Conservation (phyloP, 139 green algal species). For the Nannochloris sp. region DNA sequence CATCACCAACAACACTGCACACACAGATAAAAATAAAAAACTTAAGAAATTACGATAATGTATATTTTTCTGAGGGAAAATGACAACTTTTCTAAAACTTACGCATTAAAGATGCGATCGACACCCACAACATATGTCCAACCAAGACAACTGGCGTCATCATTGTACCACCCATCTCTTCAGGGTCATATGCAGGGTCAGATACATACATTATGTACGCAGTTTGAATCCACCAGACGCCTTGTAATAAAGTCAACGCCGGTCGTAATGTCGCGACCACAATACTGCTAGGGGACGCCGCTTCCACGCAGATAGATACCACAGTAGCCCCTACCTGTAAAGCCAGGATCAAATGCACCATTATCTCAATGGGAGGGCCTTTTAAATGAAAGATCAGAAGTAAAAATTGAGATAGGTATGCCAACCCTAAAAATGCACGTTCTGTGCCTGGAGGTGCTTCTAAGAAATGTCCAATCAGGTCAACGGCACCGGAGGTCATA, state of each 20-base stretch:
- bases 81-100: too few species aligned
- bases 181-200: slow-evolving; percentile 34
- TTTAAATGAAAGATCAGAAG: slow-evolving; percentile 68
- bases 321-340: slow-evolving; percentile 27
- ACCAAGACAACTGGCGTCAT: slow-evolving; percentile 27
- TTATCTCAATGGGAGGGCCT: slow-evolving; percentile 38
- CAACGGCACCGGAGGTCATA: slow-evolving; percentile 33
- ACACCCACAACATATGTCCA: slow-evolving; percentile 9
- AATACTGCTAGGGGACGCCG: slow-evolving; percentile 14
- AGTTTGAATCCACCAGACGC: slow-evolving; percentile 47
- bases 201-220: slow-evolving; percentile 40
- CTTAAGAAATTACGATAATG: not conserved
- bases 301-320: slow-evolving; percentile 26
- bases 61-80: not conserved
- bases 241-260: slow-evolving; percentile 38
- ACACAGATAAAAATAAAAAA: not conserved
- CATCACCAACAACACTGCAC: slow-evolving; percentile 6
- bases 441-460: slow-evolving; percentile 25
- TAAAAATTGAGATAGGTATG: slow-evolving; percentile 46
- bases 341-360: slow-evolving; percentile 50
- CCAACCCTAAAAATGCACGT: slow-evolving; percentile 40
- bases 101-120: not conserved
- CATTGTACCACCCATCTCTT: slow-evolving; percentile 37
- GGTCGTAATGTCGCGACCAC: slow-evolving; percentile 23
- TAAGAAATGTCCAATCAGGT: slow-evolving; percentile 29